phyloP scores from a whole-genome alignment of 306 rosid genomes.

The Hippophae gyantsensis region DNA sequence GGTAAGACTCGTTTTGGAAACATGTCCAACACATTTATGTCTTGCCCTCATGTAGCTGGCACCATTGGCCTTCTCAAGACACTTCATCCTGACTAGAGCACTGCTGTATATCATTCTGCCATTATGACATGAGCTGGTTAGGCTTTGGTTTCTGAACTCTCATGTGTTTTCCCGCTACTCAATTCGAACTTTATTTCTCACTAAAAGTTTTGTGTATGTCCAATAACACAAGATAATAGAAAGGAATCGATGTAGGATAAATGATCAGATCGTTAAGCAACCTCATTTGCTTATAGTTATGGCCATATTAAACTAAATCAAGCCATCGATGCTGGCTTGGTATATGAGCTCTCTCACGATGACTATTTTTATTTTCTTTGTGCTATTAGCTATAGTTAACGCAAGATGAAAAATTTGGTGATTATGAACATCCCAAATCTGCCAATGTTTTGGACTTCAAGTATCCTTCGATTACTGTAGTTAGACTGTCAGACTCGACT shows the following conservation, averaged over 20 bases:
- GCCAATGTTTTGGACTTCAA: slow-evolving; percentile 40
- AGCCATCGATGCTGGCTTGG: slow-evolving; percentile 73
- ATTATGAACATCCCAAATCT: slow-evolving; percentile 21
- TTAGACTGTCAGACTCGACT: slow-evolving; percentile 27
- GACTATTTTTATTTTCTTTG: slow-evolving; percentile 66
- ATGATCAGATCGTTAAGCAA: slow-evolving; percentile 11
- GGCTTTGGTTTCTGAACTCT: no score
- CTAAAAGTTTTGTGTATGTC: no score
- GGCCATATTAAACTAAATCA: slow-evolving; percentile 63
- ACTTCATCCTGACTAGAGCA: slow-evolving; percentile 52
- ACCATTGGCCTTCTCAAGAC: slow-evolving; percentile 58
- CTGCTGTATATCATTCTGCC: slow-evolving; percentile 56
- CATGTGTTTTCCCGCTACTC: no score
- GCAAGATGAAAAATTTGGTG: slow-evolving; percentile 12
- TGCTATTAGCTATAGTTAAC: slow-evolving; percentile 33
- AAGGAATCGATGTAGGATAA: slow-evolving; percentile 31
- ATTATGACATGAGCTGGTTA: slow-evolving; percentile 60
- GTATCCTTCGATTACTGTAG: slow-evolving; percentile 56
- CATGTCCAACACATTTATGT: slow-evolving; percentile 73
- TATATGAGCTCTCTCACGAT: slow-evolving; percentile 41
- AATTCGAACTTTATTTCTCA: no score
- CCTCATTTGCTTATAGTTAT: slow-evolving; percentile 42
- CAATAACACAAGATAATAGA: slow-evolving; percentile 45
- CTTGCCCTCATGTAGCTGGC: slow-evolving; percentile 76
- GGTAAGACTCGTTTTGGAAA: slow-evolving; percentile 37